Evolutionary conservation across 805 yeast genomes (phyloP), one percentile per base, ranked within the genome.

Genomic region (Hanseniaspora lindneri): DNA sequence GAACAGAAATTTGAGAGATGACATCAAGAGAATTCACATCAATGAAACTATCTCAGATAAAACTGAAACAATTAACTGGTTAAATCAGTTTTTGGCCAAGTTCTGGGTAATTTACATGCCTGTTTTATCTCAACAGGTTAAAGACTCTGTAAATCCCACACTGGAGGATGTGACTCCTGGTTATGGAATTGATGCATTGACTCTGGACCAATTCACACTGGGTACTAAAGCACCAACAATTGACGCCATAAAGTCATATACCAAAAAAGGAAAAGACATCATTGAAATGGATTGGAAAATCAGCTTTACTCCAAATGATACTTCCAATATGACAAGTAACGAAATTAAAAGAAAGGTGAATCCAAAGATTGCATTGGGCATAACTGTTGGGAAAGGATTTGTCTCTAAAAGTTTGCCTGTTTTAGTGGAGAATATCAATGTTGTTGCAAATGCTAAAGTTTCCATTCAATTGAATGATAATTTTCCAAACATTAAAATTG

Each of bases 21-120:
- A 83, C 60, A 73, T 83, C 74, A 67, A 72, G 46, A 74, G 94
- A 66, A 63, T 73, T 40, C 68, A 72, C 24, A 75, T 85, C n/a
- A 67, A 70, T 42, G 83, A 80, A 60, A 69, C 77, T 34, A 66
- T 83, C 53, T 83, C 78, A 51, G 71, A 74, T 41, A 74, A 72
- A 56, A 60, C 72, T 48, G 94, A 83, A 65, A 78, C 88, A 8
- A 81, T 83, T 76, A 76, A 79, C 52, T 83, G 94, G 94, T 62
- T 83, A 57, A 83, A 83, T 58, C 74, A 79, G 21, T 83, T 83
- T 58, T 64, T 83, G 60, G 79, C 79, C 39, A 83, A 83, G 64
- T 82, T 83, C 59, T 83, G 94, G 94, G 83, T 82, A 50, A 81
- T 83, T 52, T 83, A 83, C 58, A 83, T 83, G 94, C 89, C 92